phyloP scores from a whole-genome alignment of 2,329 filamentous ascomycete species.

The Microcyclosporella mali region DNA sequence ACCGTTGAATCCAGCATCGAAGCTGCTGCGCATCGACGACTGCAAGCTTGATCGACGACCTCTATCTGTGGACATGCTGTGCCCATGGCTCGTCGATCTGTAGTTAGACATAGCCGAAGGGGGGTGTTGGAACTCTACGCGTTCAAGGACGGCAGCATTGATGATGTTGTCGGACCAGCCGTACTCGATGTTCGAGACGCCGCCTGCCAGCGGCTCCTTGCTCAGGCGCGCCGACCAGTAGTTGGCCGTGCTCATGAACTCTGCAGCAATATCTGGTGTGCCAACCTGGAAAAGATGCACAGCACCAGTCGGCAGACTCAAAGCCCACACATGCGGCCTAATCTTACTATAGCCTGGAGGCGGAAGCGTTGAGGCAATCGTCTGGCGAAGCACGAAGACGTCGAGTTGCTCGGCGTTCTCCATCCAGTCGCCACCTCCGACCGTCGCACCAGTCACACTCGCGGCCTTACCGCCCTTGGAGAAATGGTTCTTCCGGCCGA shows the following conservation, averaged over 20 bases:
- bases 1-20: conserved; percentile 46
- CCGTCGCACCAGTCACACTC: conserved; percentile 54
- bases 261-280: conserved; percentile 86
- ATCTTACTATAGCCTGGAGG: conserved; percentile 87
- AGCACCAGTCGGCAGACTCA: conserved; percentile 84
- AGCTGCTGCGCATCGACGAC: conserved; percentile 52
- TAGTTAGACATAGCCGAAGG: conserved; percentile 27
- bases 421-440: conserved; percentile 96
- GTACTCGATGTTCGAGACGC: conserved; percentile 94
- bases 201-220: conserved; percentile 86
- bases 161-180: conserved; percentile 88
- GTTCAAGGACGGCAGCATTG: conserved; percentile 43
- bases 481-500: conserved; percentile 34
- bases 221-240: conserved; percentile 96
- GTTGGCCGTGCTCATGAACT: conserved; percentile 91
- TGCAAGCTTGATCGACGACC: conserved; percentile 29
- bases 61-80: conserved; percentile 21
- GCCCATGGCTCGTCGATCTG: conserved; percentile 18
- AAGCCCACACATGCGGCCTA: conserved; percentile 86
- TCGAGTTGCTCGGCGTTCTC: conserved; percentile 89
- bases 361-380: conserved; percentile 82
- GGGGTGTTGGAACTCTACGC: conserved; percentile 21
- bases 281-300: conserved; percentile 98
- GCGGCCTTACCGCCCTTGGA: conserved; percentile 26
- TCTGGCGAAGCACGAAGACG: conserved; percentile 81